Percentiles rank a stretch among this genome's conserved stretches.
Evolutionary conservation across 352 stramenopile species (phyloP).

Genomic region (Globisporangium nunn): DNA sequence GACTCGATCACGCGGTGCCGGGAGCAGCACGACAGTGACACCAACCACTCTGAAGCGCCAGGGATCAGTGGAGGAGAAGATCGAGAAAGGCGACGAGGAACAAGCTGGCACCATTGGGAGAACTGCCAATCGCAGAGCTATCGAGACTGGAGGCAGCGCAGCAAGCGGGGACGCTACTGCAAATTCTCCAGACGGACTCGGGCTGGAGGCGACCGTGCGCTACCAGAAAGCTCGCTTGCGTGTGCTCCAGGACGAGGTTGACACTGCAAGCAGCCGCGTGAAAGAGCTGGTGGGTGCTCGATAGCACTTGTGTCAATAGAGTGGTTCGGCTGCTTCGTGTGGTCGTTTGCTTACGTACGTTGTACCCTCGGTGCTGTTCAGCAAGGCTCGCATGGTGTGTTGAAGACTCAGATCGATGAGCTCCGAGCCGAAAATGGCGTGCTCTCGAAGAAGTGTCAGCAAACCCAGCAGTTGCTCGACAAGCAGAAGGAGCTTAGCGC

Average conservation of each 20-base stretch:
- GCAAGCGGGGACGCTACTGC: neutral
- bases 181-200: conserved; percentile 27
- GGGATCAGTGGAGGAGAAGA: neutral
- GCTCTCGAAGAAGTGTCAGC: conserved; percentile 50
- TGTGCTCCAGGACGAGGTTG: conserved; percentile 64
- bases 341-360: no score
- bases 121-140: neutral
- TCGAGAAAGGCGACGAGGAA: neutral
- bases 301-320: neutral
- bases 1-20: neutral
- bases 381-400: conserved; percentile 25
- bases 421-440: conserved; percentile 37
- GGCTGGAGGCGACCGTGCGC: conserved; percentile 51
- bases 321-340: no score
- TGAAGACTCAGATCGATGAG: conserved; percentile 39
- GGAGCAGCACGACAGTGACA: neutral
- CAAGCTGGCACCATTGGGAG: neutral
- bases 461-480: conserved; percentile 61
- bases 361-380: conserved; percentile 7
- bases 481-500: conserved; percentile 74
- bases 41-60: conserved; percentile 1
- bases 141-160: neutral
- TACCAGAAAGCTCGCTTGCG: conserved; percentile 72
- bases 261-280: conserved; percentile 24
- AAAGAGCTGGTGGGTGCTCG: conserved; percentile 41